These are phyloP conservation scores for Solanum chmielewskii DNA, from an alignment of 257 asterid genomes.

Conservation along the genomic window DNA sequence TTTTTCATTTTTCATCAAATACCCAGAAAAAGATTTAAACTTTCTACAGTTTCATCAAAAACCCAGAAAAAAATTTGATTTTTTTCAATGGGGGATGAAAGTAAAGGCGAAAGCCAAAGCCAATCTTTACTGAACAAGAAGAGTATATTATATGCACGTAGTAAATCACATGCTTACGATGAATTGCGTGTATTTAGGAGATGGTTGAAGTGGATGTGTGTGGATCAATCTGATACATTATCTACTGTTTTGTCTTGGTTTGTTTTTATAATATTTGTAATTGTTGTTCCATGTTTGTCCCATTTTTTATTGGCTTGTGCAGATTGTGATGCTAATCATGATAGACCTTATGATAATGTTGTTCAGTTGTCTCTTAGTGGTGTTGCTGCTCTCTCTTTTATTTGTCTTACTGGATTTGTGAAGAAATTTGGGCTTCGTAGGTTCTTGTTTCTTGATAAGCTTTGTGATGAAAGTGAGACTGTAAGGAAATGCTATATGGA, in stretches of 20 bases:
- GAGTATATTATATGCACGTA: slow-evolving; percentile 22
- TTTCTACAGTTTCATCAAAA: not conserved
- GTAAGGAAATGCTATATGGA: slow-evolving; percentile 59
- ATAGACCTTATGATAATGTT: slow-evolving; percentile 64
- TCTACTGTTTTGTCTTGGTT: slow-evolving; percentile 61
- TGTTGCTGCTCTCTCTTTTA: slow-evolving; percentile 60
- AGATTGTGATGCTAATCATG: slow-evolving; percentile 61
- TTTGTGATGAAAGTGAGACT: slow-evolving; percentile 79
- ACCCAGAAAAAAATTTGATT: not conserved
- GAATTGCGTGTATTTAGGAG: slow-evolving; percentile 64
- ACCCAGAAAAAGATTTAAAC: not conserved
- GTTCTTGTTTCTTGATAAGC: slow-evolving; percentile 75
- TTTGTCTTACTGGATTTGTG: slow-evolving; percentile 54
- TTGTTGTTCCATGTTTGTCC: slow-evolving; percentile 61
- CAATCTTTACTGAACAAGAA: slow-evolving; percentile 9
- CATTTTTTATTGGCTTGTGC: slow-evolving; percentile 60
- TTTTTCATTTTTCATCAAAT: not conserved
- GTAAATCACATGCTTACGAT: slow-evolving; percentile 57
- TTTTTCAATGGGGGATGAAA: slow-evolving; percentile 32
- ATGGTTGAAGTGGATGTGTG: slow-evolving; percentile 89
- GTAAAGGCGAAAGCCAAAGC: not conserved
- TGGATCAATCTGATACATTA: slow-evolving; percentile 65
- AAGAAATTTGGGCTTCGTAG: slow-evolving; percentile 59
- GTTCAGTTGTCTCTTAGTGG: slow-evolving; percentile 83
- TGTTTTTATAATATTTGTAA: slow-evolving; percentile 39